Evolutionary conservation across 257 asterid species (phyloP).

Genomic region (Ocimum tenuiflorum): DNA sequence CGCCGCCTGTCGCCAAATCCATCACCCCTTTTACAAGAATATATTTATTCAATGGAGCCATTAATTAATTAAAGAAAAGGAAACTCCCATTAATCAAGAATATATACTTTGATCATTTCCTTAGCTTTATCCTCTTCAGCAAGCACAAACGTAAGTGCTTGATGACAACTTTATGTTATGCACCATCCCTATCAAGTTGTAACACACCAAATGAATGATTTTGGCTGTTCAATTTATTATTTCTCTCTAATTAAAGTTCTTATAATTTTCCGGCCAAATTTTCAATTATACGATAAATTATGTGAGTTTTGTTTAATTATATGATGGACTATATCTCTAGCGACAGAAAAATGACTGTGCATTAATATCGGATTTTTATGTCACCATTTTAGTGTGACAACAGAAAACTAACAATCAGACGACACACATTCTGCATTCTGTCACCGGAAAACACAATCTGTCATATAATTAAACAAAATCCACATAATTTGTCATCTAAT

Average conservation of each 20-base stretch:
- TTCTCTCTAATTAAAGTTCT: not conserved
- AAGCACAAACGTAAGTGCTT: slow-evolving; percentile 23
- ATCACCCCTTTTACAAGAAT: not conserved
- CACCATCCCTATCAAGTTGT: slow-evolving; percentile 21
- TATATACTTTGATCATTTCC: slow-evolving; percentile 27
- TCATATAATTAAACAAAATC: no score
- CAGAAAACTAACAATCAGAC: no score
- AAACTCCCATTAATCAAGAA: slow-evolving; percentile 30
- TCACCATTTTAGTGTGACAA: no score
- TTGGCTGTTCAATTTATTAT: not conserved
- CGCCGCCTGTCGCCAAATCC: slow-evolving; percentile 16
- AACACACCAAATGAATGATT: not conserved
- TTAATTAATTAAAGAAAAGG: slow-evolving; percentile 3
- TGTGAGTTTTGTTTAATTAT: no score
- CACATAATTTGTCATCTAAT: no score
- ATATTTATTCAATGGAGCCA: not conserved
- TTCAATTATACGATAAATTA: no score
- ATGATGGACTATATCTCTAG: no score
- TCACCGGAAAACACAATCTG: no score
- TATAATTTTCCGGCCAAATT: no score
- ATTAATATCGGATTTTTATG: no score
- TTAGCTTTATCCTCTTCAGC: slow-evolving; percentile 26
- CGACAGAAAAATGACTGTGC: no score
- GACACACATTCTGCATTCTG: no score
- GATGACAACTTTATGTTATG: slow-evolving; percentile 25